A percentile compares a stretch with the other conserved stretches of the same genome.
phyloP scores from a whole-genome alignment of 768 basidiomycete species.

The Nidula microcarpa region DNA sequence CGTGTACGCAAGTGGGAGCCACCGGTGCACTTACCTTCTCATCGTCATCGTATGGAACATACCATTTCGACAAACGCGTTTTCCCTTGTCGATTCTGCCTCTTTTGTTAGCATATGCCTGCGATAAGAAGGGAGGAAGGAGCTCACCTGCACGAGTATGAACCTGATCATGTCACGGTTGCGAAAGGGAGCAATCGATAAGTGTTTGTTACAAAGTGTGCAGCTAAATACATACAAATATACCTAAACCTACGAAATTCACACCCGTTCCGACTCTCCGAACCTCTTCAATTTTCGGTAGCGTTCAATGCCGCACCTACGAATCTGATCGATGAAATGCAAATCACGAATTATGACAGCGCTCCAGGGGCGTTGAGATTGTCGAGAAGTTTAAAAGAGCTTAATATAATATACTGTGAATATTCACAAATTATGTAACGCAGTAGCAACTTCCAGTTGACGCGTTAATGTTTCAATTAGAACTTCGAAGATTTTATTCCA shows the following conservation, averaged over 20 bases:
- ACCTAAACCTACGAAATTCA: not conserved
- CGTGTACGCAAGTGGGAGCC: not conserved
- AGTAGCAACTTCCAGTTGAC: too few relatives aligned
- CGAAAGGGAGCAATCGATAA: slow-evolving; percentile 6
- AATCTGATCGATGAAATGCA: too few relatives aligned
- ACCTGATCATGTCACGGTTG: slow-evolving; percentile 76
- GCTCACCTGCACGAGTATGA: slow-evolving; percentile 91
- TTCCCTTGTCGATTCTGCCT: slow-evolving; percentile 95
- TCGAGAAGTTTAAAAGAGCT: too few relatives aligned
- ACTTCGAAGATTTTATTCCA: too few relatives aligned
- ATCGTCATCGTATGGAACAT: slow-evolving; percentile 97
- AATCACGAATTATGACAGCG: too few relatives aligned
- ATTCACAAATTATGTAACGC: too few relatives aligned
- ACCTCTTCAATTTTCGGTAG: too few relatives aligned
- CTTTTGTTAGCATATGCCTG: not conserved
- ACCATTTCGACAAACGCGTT: slow-evolving; percentile 97
- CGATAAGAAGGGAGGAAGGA: not conserved
- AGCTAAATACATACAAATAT: slow-evolving; percentile 1
- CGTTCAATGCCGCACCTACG: too few relatives aligned
- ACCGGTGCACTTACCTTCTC: slow-evolving; percentile 71
- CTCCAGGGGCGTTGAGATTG: too few relatives aligned
- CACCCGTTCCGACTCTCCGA: not conserved
- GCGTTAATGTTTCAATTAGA: too few relatives aligned
- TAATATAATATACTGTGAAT: too few relatives aligned
- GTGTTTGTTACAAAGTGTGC: slow-evolving; percentile 10